Conservation (phyloP, 2,329 filamentous ascomycete species). For the Ophiostoma sp. region DNA sequence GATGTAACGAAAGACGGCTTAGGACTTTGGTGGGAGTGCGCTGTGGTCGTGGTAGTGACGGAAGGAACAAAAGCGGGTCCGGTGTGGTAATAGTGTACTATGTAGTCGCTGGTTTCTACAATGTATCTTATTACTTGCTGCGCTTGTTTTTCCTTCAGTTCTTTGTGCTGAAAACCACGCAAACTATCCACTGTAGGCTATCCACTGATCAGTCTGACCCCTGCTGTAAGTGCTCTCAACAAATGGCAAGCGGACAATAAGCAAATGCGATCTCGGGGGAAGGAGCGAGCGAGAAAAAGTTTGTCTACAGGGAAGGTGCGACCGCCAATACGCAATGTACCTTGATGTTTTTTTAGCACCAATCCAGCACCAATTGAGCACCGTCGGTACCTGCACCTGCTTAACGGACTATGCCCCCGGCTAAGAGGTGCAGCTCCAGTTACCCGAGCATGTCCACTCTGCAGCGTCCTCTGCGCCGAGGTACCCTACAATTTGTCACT, state of each 20-base stretch:
- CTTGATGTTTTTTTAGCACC: neutral
- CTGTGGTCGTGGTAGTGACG: neutral
- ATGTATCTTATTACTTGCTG: neutral
- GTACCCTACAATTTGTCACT: slow-evolving; percentile 8
- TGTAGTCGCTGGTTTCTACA: neutral
- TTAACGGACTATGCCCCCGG: slow-evolving; percentile 15
- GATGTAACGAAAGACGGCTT: neutral
- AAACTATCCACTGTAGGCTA: neutral
- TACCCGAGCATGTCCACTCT: slow-evolving; percentile 24
- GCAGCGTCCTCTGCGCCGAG: slow-evolving; percentile 26
- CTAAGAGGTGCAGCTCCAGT: slow-evolving; percentile 27
- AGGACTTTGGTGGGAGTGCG: neutral
- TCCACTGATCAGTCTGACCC: neutral
- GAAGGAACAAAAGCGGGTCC: slow-evolving; percentile 14
- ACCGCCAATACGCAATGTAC: neutral
- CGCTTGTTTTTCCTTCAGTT: neutral
- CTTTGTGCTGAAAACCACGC: slow-evolving; percentile 11
- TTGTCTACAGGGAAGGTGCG: slow-evolving; percentile 7
- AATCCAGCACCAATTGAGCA: no score
- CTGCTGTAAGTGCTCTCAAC: slow-evolving; percentile 5
- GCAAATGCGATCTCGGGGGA: slow-evolving; percentile 26
- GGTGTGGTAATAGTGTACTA: neutral
- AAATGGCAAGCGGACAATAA: neutral
- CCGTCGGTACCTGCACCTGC: slow-evolving; percentile 13
- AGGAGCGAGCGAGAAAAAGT: slow-evolving; percentile 11